Evolutionary conservation across 2,329 filamentous ascomycete species (phyloP), one percentile per base, ranked within the genome.

Genomic region (Aspergillus tamarii): DNA sequence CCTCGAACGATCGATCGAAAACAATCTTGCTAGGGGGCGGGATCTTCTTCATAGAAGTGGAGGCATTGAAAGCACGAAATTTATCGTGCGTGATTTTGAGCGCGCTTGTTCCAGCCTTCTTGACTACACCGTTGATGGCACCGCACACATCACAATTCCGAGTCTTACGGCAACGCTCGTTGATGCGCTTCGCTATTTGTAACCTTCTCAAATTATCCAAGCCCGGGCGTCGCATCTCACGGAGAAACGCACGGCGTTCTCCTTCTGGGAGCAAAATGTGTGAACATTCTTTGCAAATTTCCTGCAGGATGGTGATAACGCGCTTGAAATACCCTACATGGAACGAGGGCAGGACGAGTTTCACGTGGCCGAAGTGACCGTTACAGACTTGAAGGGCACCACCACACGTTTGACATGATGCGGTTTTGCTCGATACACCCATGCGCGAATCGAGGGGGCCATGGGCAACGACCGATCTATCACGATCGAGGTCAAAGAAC

Each of bases 321-420:
- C 96, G 93, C 76, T 93, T 95, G 72, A 99, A 87, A 76, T 97
- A 99, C 43, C 95, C 95, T 68, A 98, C 93, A 76, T 99, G 95
- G 74, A 98, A 98, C 50, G 91, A 93, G 4, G 95, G 95, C 58
- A 99, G 84, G 1, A 94, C 92, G 16, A 99, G 87, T 73, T 92
- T 89, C 72, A 99, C 91, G 79, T 97, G 91, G 54, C 95, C 95
- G 74, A 98, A 99, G 78, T 99, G 95, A 14, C 95, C 95, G 70
- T 93, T 95, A 78, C 95, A 99, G 68, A 90, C 88, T 72, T 93
- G 87, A 34, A 98, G 83, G 19, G 88, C 86, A 74, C 94, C 88
- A 55, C 91, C 88, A 76, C 95, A 99, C 16, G 95, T 98, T 50
- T 87, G 83, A 77, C 95, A 99, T 64, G 83, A 85, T 28, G 88